Percentiles rank a stretch among this genome's conserved stretches.
These are phyloP conservation scores for Elasticomyces elasticus DNA, from an alignment of 495 filamentous ascomycete species.

Conservation along the genomic window DNA sequence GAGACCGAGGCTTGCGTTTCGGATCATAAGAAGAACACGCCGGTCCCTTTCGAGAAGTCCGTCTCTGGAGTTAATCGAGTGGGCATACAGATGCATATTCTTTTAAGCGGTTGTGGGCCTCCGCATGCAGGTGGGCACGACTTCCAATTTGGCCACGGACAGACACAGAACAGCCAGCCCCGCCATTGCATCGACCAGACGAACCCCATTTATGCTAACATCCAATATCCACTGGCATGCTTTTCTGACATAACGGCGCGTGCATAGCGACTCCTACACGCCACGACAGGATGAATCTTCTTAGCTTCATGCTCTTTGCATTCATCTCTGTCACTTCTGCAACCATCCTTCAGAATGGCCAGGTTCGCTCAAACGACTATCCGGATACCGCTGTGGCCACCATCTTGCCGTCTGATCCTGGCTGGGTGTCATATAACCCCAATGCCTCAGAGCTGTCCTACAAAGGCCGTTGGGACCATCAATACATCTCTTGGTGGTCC, in stretches of 20 bases:
- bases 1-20: too few relatives aligned
- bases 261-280: not conserved
- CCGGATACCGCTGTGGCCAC: conserved; percentile 40
- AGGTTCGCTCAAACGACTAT: conserved; percentile 34
- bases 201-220: too few relatives aligned
- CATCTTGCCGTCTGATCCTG: conserved; percentile 1
- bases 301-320: not conserved
- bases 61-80: too few relatives aligned
- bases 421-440: conserved; percentile 44
- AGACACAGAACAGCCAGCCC: too few relatives aligned
- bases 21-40: too few relatives aligned
- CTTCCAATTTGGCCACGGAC: too few relatives aligned
- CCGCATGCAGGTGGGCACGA: too few relatives aligned
- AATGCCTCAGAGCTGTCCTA: conserved; percentile 54
- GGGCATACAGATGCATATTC: too few relatives aligned
- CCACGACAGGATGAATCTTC: not conserved
- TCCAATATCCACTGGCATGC: conserved; percentile 3
- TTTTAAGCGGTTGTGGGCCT: too few relatives aligned
- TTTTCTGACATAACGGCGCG: conserved; percentile 7
- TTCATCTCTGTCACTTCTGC: not conserved
- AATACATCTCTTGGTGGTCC: conserved; percentile 56
- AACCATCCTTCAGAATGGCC: conserved; percentile 57
- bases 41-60: too few relatives aligned
- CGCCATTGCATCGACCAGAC: too few relatives aligned
- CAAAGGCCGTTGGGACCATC: conserved; percentile 60